phyloP scores from a whole-genome alignment of 148 eudicot species.

The Rhododendron mucronatum region DNA sequence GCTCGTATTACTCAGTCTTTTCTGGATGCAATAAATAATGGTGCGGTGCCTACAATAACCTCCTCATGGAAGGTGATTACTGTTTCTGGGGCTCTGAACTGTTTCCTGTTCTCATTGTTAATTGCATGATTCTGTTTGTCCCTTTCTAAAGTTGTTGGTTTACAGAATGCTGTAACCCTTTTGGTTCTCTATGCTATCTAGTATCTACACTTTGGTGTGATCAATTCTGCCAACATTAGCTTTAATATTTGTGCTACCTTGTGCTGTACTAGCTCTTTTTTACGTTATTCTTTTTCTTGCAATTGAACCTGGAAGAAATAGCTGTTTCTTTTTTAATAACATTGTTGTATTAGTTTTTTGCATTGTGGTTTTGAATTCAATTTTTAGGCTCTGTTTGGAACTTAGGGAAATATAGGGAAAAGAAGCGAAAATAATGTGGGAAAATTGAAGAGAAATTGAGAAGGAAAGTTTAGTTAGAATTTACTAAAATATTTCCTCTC shows the following conservation, averaged over 20 bases:
- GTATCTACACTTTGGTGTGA: constrained; percentile 4
- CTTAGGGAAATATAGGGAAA: too few relatives aligned
- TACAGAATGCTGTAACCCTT: not conserved
- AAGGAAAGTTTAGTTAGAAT: too few relatives aligned
- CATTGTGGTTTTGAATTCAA: not conserved
- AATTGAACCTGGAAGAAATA: not conserved
- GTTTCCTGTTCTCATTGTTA: not conserved
- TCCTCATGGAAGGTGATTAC: constrained; percentile 92
- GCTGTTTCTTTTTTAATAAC: not conserved
- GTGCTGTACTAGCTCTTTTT: not conserved
- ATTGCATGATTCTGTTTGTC: not conserved
- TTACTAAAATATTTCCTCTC: too few relatives aligned
- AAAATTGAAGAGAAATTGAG: too few relatives aligned
- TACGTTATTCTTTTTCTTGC: not conserved
- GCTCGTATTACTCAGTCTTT: constrained; percentile 90
- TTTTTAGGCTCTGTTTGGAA: not conserved
- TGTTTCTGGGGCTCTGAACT: constrained; percentile 5
- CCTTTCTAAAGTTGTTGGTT: not conserved
- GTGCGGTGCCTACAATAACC: constrained; percentile 95
- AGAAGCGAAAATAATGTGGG: too few relatives aligned
- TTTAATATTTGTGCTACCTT: not conserved
- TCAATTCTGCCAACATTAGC: not conserved
- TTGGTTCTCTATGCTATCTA: not conserved
- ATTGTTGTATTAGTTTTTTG: not conserved
- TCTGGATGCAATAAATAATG: constrained; percentile 90